Evolutionary conservation across 1,139 yeast genomes (phyloP).

Genomic region (Candida glucosophila): DNA sequence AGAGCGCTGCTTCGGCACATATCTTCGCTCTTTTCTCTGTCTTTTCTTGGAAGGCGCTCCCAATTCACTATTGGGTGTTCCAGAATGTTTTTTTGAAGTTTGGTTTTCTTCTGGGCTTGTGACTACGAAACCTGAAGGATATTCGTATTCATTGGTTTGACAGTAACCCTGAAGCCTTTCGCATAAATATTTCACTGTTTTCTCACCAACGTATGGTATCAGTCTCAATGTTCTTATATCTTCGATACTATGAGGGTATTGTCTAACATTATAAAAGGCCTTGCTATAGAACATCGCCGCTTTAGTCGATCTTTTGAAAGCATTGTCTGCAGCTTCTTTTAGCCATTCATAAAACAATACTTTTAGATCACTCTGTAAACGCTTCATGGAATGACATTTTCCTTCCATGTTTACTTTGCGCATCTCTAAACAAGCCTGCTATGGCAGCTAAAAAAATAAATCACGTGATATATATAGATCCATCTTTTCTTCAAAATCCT

Average conservation of each 20-base stretch:
- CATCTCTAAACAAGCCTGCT: background rate
- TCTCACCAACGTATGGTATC: constrained; percentile 56
- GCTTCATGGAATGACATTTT: no score
- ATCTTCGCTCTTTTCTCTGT: constrained; percentile 29
- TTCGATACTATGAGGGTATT: constrained; percentile 30
- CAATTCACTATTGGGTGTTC: background rate
- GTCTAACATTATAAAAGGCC: constrained; percentile 40
- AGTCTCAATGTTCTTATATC: constrained; percentile 44
- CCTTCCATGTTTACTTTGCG: constrained; percentile 3
- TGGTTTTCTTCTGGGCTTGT: constrained; percentile 1
- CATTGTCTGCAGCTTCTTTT: constrained; percentile 36
- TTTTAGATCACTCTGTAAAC: constrained; percentile 10
- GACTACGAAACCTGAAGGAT: constrained; percentile 28
- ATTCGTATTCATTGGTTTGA: constrained; percentile 23
- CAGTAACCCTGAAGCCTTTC: constrained; percentile 39
- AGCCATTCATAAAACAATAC: constrained; percentile 44
- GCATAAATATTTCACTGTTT: constrained; percentile 41
- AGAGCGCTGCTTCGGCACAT: constrained; percentile 69
- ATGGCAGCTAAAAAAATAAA: background rate
- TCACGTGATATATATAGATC: background rate
- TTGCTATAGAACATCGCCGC: constrained; percentile 36
- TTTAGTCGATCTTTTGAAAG: constrained; percentile 32
- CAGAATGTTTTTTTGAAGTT: constrained; percentile 1
- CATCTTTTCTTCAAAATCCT: background rate
- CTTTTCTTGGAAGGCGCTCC: constrained; percentile 7